phyloP scores from a whole-genome alignment of 2,329 filamentous ascomycete species.

The Myriangium duriaei region DNA sequence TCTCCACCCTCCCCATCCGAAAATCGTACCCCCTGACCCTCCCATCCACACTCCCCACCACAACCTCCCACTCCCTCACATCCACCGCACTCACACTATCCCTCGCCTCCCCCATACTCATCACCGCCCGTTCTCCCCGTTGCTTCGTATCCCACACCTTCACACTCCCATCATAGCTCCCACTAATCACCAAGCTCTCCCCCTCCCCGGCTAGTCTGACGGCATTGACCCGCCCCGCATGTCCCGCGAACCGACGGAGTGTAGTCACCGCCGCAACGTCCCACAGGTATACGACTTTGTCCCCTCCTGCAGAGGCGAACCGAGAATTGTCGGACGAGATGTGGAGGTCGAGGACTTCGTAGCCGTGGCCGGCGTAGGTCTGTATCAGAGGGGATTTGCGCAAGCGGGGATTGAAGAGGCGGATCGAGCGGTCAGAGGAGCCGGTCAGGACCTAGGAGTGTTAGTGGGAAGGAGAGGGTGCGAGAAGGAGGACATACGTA shows the following conservation, averaged over 20 bases:
- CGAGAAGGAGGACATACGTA: slow-evolving; percentile 24
- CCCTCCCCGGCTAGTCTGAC: slow-evolving; percentile 67
- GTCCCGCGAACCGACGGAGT: slow-evolving; percentile 56
- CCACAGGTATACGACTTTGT: slow-evolving; percentile 87
- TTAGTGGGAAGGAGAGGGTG: slow-evolving; percentile 1
- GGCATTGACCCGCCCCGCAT: slow-evolving; percentile 59
- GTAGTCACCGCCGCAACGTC: slow-evolving; percentile 76
- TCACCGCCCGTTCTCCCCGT: slow-evolving; percentile 49
- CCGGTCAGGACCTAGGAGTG: slow-evolving; percentile 55
- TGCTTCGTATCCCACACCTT: slow-evolving; percentile 60
- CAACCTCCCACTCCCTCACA: slow-evolving; percentile 40
- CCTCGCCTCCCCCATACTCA: slow-evolving; percentile 58
- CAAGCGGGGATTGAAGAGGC: slow-evolving; percentile 65
- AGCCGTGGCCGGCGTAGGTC: slow-evolving; percentile 79
- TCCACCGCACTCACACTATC: slow-evolving; percentile 48
- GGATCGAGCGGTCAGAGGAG: slow-evolving; percentile 70
- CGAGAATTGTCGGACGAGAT: slow-evolving; percentile 65
- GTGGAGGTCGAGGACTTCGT: slow-evolving; percentile 73
- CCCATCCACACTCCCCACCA: slow-evolving; percentile 74
- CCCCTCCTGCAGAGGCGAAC: slow-evolving; percentile 80
- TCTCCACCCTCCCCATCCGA: slow-evolving; percentile 56
- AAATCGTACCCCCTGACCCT: slow-evolving; percentile 72
- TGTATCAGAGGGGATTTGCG: slow-evolving; percentile 52
- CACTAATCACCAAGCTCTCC: slow-evolving; percentile 59
- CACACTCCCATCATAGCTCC: slow-evolving; percentile 63